Evolutionary conservation across 495 filamentous ascomycete genomes (phyloP), one percentile per base, ranked within the genome.

Genomic region (Sordaria brevicollis): DNA sequence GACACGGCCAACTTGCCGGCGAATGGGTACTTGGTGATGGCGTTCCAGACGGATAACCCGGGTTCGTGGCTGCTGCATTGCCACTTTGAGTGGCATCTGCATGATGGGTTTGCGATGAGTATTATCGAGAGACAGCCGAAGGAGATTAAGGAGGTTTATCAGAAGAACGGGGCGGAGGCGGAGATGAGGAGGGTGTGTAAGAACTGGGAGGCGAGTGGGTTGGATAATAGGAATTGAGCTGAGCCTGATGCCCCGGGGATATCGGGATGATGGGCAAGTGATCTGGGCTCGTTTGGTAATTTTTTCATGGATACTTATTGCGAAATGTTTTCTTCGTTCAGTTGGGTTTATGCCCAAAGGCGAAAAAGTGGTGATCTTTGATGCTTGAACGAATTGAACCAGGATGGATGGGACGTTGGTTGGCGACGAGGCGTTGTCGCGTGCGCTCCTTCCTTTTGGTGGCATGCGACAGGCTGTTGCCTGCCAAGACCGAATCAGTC

Each of bases 1-100:
- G 89, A 92, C 71, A 85, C 85, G 4, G 87, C 86, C 3, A 70
- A 83, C 33, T 68, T 87, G 5, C 79, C 79, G 1, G 72, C 69
- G 0, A 67, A 67, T 25, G 81, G 75, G 21, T 72, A 76, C 74
- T 37, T 76, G 67, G 67, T 82, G 21, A 73, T 83, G 15, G 80
- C 78, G 19, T 83, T 83, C 70, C 76, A 81, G 69, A 78, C 79
- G 2, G 80, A 81, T 67, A 81, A 82, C 49, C 79, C 79, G 4
- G 75, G 85, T 25, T 74, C 77, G 1, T 85, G 79, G 82, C 76
- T 81, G 1, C 65, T 81, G 31, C 74, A 80, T 31, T 81, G 85
- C 65, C 78, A 83, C 49, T 80, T 84, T 71, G 82, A 77, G 33
- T 82, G 80, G 80, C 84, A 86, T 65, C 78, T 81, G 4, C 75